Evolutionary conservation across 2,329 filamentous ascomycete genomes (phyloP), one percentile per base, ranked within the genome.

Genomic region (Aschersonia sp.): DNA sequence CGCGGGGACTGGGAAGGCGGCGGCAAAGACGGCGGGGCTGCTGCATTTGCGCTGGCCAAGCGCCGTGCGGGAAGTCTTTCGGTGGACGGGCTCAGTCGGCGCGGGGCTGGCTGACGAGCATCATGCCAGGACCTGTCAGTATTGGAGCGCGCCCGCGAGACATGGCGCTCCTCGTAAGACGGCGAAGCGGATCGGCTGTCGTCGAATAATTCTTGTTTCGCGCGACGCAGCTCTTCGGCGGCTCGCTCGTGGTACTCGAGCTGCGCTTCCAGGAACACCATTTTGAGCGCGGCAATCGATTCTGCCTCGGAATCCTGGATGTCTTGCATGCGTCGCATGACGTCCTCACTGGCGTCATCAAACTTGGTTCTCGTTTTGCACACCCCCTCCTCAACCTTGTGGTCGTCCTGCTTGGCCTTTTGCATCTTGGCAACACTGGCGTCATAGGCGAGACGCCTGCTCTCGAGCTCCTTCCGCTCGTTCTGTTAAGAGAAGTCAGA

Each of bases 391-490:
- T 97, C 92, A 48, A 92, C 75, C 52, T 87, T 77, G 68, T 92
- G 94, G 62, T 97, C 90, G 59, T 97, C 90, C 58, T 83, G 87
- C 70, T 94, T 94, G 30, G 84, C 81, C 66, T 95, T 96, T 59
- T 94, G 83, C 78, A 95, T 81, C 71, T 95, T 96, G 53, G 80
- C 79, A 44, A 87, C 80, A 52, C 85, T 89, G 35, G 90, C 84
- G 62, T 97, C 90, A 63, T 94, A 96, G 53, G 88, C 88, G 49
- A 97, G 73, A 51, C 90, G 80, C 50, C 90, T 82, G 58, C 73
- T 85, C 63, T 97, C 92, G 54, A 97, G 83, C 78, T 94, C 96
- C 77, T 92, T 96, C 60, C 90, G 84, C 46, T 90, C 79, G 54
- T 77, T 73, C 83, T 58, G 43, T 42, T 7, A 43, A 30, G n/a